Percentiles rank a stretch among this genome's conserved stretches.
Conservation (phyloP, 2,329 filamentous ascomycete species). For the Colletotrichum spaethianum region DNA sequence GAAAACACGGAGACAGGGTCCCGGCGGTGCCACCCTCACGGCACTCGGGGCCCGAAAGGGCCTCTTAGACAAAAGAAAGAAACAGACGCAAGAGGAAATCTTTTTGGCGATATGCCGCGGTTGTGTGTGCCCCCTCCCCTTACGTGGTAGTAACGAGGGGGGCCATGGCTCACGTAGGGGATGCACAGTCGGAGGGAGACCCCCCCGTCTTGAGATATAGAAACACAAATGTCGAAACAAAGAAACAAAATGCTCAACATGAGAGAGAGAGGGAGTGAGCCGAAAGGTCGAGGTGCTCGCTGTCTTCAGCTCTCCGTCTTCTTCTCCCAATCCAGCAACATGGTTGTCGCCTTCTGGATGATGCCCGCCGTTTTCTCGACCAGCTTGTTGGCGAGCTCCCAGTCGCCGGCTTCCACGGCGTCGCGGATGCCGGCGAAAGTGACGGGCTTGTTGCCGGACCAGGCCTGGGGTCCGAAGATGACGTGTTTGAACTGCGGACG, state of each 20-base stretch:
- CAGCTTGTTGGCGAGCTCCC: slow-evolving; percentile 76
- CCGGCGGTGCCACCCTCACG: background rate
- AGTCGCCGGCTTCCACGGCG: slow-evolving; percentile 79
- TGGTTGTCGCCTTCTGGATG: slow-evolving; percentile 70
- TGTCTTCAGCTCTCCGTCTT: slow-evolving; percentile 15
- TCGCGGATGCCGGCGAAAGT: slow-evolving; percentile 83
- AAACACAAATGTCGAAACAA: background rate
- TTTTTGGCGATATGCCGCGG: background rate
- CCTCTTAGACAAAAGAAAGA: background rate
- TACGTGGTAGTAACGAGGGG: background rate
- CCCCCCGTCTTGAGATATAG: background rate
- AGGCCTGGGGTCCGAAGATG: slow-evolving; percentile 86
- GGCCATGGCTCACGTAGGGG: background rate
- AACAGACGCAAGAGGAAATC: background rate
- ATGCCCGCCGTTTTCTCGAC: slow-evolving; percentile 81
- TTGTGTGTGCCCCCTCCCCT: background rate
- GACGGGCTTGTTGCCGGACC: slow-evolving; percentile 73
- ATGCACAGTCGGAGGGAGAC: background rate
- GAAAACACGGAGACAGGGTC: background rate
- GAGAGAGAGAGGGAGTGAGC: background rate
- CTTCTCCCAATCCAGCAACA: slow-evolving; percentile 45
- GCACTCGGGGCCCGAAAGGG: background rate
- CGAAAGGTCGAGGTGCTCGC: background rate
- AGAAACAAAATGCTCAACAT: background rate
- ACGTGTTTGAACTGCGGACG: slow-evolving; percentile 95